These are phyloP conservation scores for Aspergillus egyptiacus DNA, from an alignment of 495 filamentous ascomycete genomes.

Conservation along the genomic window DNA sequence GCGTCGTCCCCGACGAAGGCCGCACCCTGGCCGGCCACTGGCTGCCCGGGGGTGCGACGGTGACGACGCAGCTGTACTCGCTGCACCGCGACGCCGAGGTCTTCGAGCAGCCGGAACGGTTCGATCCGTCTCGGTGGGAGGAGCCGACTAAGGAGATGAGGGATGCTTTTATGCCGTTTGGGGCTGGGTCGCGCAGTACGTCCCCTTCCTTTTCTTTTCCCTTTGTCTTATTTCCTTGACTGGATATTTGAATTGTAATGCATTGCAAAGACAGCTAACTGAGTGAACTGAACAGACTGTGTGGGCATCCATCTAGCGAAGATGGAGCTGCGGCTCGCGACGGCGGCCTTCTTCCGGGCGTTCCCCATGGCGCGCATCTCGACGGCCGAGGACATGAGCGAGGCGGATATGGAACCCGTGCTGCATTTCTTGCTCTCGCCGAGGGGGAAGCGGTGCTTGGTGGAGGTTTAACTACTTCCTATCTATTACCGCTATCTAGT, in stretches of 20 bases:
- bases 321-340: conserved; percentile 32
- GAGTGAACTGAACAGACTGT: conserved; percentile 27
- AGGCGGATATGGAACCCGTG: conserved; percentile 38
- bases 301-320: conserved; percentile 33
- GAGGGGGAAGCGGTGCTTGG: conserved; percentile 37
- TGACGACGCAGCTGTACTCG: conserved; percentile 39
- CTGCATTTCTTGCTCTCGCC: conserved; percentile 42
- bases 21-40: conserved; percentile 22
- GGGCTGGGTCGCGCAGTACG: conserved; percentile 42
- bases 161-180: conserved; percentile 48
- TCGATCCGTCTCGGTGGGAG: conserved; percentile 40
- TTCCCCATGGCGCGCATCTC: conserved; percentile 26
- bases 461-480: neutral
- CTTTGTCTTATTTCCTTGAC: neutral
- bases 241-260: too few species aligned
- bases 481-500: too few species aligned
- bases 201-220: neutral
- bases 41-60: conserved; percentile 27
- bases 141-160: conserved; percentile 46
- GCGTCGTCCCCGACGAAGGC: conserved; percentile 30
- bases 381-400: conserved; percentile 34
- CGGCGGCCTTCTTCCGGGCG: conserved; percentile 28
- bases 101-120: conserved; percentile 30
- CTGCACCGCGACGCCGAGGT: conserved; percentile 34
- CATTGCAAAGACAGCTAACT: neutral